Percentiles rank a stretch among this genome's conserved stretches.
Evolutionary conservation across 306 rosid species (phyloP).

Genomic region (Prosopis cineraria): DNA sequence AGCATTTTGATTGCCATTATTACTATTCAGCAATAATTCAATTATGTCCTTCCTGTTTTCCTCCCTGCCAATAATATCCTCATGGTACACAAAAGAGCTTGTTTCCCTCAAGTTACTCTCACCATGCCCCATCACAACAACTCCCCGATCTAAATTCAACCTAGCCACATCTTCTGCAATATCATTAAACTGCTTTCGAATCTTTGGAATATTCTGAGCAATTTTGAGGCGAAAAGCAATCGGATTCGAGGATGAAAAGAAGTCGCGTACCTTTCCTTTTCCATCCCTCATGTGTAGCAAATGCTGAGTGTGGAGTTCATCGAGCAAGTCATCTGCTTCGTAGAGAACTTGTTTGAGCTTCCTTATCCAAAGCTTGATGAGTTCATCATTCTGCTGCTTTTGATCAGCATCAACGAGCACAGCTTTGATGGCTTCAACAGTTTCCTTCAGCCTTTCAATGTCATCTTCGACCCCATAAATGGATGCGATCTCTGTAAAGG

Average conservation of each 20-base stretch:
- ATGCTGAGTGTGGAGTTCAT: background rate
- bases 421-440: background rate
- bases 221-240: background rate
- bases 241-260: constrained; percentile 2
- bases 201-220: background rate
- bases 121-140: too few relatives aligned
- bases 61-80: background rate
- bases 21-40: background rate
- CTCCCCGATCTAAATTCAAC: background rate
- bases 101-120: background rate
- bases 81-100: background rate
- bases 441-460: background rate
- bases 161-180: background rate
- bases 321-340: constrained; percentile 14
- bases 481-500: background rate
- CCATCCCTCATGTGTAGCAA: background rate
- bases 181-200: background rate
- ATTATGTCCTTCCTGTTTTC: background rate
- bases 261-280: background rate
- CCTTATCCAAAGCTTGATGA: background rate
- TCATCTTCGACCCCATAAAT: background rate
- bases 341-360: background rate
- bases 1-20: background rate
- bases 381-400: background rate
- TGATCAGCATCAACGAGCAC: background rate